These are phyloP conservation scores for Heritiera littoralis DNA, from an alignment of 345 rosid genomes.

Conservation along the genomic window DNA sequence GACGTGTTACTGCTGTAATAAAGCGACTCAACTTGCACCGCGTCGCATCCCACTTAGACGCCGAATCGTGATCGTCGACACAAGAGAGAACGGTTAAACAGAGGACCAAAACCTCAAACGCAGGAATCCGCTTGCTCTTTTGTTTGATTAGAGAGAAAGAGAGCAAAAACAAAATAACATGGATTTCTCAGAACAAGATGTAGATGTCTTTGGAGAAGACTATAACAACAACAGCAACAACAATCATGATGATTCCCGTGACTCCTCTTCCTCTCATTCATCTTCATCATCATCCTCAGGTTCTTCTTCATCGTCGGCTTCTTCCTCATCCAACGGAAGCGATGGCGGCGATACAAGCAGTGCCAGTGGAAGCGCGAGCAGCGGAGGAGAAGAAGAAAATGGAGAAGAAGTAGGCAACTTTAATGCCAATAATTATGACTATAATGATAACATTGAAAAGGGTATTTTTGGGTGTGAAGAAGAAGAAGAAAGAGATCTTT, in stretches of 20 bases:
- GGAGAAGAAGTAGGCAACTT: conserved; percentile 45
- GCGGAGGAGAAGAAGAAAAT: conserved; percentile 44
- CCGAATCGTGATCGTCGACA: not conserved
- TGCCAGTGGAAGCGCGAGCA: conserved; percentile 51
- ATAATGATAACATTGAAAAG: conserved; percentile 16
- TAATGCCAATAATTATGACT: conserved; percentile 16
- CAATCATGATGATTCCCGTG: conserved; percentile 1
- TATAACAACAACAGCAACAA: not conserved
- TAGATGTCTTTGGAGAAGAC: conserved; percentile 3
- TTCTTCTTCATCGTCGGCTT: conserved; percentile 4
- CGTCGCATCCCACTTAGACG: not conserved
- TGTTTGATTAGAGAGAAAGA: not conserved
- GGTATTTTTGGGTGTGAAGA: conserved; percentile 11
- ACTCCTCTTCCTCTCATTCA: not conserved
- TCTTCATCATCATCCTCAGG: not conserved
- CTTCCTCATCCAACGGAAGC: conserved; percentile 32
- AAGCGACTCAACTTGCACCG: conserved; percentile 1
- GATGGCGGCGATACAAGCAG: conserved; percentile 48
- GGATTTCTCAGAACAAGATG: conserved; percentile 19
- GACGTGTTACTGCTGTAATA: not conserved
- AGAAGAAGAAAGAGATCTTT: conserved; percentile 48
- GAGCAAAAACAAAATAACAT: not conserved
- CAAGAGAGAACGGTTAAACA: not conserved
- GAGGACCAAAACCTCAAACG: not conserved
- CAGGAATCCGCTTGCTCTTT: not conserved